A percentile compares a stretch with the other conserved stretches of the same genome.
Evolutionary conservation across 108 stramenopile species (phyloP).

Genomic region (Skeletonema grethae): DNA sequence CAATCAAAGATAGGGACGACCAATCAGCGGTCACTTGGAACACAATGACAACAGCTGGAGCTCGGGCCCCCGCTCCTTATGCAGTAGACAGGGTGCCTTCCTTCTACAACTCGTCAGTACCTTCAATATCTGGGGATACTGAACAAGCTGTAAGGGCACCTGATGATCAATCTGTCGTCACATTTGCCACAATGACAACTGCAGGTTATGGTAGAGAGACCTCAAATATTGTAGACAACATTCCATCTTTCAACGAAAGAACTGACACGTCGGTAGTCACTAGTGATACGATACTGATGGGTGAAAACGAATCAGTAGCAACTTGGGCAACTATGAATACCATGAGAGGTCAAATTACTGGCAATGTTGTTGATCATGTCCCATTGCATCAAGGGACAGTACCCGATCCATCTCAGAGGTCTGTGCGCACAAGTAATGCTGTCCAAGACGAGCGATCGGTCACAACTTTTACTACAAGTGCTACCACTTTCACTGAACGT

Average conservation of each 20-base stretch:
- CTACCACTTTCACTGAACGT: conserved; percentile 17
- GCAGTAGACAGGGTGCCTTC: conserved; percentile 41
- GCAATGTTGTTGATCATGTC: conserved; percentile 30
- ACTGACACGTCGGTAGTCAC: conserved; percentile 14
- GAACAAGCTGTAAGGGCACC: conserved; percentile 32
- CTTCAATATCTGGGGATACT: conserved; percentile 34
- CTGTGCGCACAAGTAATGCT: conserved; percentile 29
- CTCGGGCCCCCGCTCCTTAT: conserved; percentile 2
- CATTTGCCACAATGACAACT: conserved; percentile 48
- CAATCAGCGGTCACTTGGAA: conserved; percentile 47
- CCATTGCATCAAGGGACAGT: neutral
- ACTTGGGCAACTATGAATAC: conserved; percentile 49
- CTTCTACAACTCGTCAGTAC: conserved; percentile 6
- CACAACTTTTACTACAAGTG: conserved; percentile 32
- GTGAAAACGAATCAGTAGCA: conserved; percentile 32
- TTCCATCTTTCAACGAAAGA: conserved; percentile 27
- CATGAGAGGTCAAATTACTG: conserved; percentile 28
- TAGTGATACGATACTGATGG: conserved; percentile 28
- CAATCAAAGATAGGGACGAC: conserved; percentile 31
- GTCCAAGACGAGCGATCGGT: conserved; percentile 35
- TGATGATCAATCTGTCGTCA: conserved; percentile 51
- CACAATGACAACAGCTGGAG: conserved; percentile 34
- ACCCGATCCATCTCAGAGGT: conserved; percentile 2
- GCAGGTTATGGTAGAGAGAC: conserved; percentile 23
- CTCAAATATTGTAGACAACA: conserved; percentile 32